Percentiles rank a stretch among this genome's conserved stretches.
Conservation (phyloP, 2,329 filamentous ascomycete genomes). For the Ophiostoma tasmaniense region DNA sequence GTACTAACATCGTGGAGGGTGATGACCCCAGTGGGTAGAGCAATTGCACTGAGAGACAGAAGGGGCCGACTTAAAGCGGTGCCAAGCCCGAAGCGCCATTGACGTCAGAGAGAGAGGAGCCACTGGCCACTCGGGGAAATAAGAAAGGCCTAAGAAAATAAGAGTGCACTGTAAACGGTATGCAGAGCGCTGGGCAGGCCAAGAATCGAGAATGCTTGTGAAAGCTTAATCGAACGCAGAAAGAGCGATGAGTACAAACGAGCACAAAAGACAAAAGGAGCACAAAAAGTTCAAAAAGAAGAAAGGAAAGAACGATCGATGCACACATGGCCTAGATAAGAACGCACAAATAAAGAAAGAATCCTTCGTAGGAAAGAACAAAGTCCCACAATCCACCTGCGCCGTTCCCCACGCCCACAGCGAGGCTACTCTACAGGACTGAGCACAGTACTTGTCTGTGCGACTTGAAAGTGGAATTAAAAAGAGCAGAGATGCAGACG, state of each 20-base stretch:
- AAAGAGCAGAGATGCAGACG: too few relatives aligned
- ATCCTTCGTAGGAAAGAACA: too few relatives aligned
- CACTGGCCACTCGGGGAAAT: neutral
- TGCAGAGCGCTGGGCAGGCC: too few relatives aligned
- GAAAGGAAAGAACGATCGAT: neutral
- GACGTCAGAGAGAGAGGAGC: neutral
- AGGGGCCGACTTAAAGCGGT: neutral
- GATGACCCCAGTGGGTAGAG: neutral
- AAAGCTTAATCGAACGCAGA: neutral
- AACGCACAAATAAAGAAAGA: neutral
- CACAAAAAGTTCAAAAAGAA: neutral
- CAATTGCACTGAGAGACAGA: neutral
- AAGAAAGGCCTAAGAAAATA: neutral
- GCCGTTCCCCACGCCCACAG: too few relatives aligned
- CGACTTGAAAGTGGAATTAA: too few relatives aligned
- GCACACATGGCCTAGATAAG: too few relatives aligned
- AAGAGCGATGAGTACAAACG: neutral
- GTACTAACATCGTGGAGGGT: neutral
- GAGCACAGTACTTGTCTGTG: too few relatives aligned
- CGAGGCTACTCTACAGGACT: too few relatives aligned
- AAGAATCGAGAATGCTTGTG: neutral
- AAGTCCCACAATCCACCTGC: too few relatives aligned
- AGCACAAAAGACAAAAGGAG: too few relatives aligned
- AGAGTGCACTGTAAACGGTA: neutral
- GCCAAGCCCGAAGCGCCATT: slow-evolving; percentile 7